A percentile compares a stretch with the other conserved stretches of the same genome.
Conservation (phyloP, 176 grass and related monocot genomes). For the Triticum monococcum region DNA sequence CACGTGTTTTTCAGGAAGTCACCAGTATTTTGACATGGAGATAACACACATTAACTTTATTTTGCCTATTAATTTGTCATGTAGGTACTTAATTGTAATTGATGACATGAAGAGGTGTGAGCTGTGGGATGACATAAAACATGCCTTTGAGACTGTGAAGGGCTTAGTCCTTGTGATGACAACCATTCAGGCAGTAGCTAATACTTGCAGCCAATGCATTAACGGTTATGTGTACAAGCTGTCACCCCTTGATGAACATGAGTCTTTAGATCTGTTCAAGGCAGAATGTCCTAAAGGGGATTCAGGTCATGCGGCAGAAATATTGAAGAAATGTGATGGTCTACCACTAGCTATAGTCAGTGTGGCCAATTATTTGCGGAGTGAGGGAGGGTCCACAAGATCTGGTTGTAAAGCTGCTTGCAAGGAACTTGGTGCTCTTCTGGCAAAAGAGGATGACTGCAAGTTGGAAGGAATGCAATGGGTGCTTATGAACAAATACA, state of each 20-base stretch:
- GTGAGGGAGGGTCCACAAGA: no score
- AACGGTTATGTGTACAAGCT: not conserved
- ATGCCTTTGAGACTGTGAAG: no score
- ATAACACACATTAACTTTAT: no score
- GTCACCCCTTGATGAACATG: not conserved
- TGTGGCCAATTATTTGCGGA: no score
- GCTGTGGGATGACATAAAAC: no score
- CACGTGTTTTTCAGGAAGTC: no score
- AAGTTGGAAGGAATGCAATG: not conserved
- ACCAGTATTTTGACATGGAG: no score
- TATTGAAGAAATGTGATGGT: not conserved
- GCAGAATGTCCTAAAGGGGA: no score
- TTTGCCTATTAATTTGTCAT: no score
- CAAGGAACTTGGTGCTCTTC: not conserved
- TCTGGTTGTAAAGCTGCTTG: no score
- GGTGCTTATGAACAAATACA: not conserved
- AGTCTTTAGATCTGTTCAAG: not conserved
- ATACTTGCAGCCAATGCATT: not conserved
- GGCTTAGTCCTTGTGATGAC: not conserved
- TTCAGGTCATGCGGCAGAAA: not conserved
- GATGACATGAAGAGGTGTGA: no score
- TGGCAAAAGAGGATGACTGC: not conserved
- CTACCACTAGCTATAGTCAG: not conserved
- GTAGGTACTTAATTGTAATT: no score
- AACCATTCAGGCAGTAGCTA: not conserved